Conservation (phyloP, 192 early-diverging fungal genomes). For the Phlyctochytrium planicorne region DNA sequence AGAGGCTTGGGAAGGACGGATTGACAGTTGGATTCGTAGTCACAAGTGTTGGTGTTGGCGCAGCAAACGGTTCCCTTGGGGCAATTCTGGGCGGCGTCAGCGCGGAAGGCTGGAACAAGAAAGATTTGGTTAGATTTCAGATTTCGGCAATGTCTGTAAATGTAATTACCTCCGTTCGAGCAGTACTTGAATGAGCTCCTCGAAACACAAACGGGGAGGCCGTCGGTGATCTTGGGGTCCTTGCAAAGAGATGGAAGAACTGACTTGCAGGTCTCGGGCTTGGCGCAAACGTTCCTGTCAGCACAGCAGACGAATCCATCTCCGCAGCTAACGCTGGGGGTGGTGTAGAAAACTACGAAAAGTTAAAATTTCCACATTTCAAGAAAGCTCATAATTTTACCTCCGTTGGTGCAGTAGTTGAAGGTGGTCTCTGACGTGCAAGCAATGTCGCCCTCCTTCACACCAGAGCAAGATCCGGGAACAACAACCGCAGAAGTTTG, state of each 20-base stretch:
- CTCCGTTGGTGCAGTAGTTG: constrained; percentile 16
- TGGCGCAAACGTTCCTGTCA: constrained; percentile 17
- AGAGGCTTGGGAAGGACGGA: not conserved
- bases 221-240: constrained; percentile 2
- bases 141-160: too few species aligned
- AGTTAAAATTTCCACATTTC: not conserved
- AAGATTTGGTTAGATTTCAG: too few species aligned
- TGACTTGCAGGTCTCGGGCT: not conserved
- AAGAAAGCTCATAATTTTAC: not conserved
- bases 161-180: constrained; percentile 7
- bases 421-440: constrained; percentile 11
- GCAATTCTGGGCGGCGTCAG: not conserved
- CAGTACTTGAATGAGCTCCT: constrained; percentile 15
- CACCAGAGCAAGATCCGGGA: constrained; percentile 2
- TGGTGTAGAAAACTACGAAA: not conserved
- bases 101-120: too few species aligned
- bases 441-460: constrained; percentile 3
- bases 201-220: constrained; percentile 14
- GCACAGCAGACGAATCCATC: constrained; percentile 23
- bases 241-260: not conserved
- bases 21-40: not conserved
- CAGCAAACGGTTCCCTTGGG: constrained; percentile 16
- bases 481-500: not conserved
- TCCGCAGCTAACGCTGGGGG: constrained; percentile 4
- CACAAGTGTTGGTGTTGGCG: not conserved